These are phyloP conservation scores for Hondaea fermentalgiana DNA, from an alignment of 108 stramenopile genomes.

Conservation along the genomic window DNA sequence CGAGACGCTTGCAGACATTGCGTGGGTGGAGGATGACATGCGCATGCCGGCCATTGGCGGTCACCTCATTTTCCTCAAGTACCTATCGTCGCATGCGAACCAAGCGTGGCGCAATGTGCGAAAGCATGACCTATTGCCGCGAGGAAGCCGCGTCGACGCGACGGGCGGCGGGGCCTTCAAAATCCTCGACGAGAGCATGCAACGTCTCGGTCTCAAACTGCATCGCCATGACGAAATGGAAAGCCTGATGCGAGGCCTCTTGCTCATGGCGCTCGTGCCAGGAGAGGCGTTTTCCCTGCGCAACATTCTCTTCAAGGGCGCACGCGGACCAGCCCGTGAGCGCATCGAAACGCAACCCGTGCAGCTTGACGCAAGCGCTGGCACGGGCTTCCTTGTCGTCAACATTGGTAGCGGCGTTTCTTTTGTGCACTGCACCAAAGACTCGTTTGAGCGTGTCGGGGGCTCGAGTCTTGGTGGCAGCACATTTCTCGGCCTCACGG, in stretches of 20 bases:
- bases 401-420: slow-evolving; percentile 16
- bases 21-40: background rate
- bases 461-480: background rate
- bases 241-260: background rate
- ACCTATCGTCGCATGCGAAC: background rate
- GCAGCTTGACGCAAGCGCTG: background rate
- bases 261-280: background rate
- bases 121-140: background rate
- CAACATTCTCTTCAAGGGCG: background rate
- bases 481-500: background rate
- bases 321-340: background rate
- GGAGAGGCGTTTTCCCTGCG: background rate
- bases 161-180: slow-evolving; percentile 15
- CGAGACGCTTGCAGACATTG: background rate
- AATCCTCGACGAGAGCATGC: background rate
- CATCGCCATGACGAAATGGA: background rate
- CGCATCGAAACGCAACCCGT: background rate
- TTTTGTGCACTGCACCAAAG: slow-evolving; percentile 6
- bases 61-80: background rate
- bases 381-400: background rate
- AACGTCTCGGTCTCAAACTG: background rate
- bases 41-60: background rate
- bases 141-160: background rate
- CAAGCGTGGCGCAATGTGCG: background rate
- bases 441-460: background rate